Conservation (phyloP, 805 yeast genomes). For the Cyberlindnera galapagoensis region DNA sequence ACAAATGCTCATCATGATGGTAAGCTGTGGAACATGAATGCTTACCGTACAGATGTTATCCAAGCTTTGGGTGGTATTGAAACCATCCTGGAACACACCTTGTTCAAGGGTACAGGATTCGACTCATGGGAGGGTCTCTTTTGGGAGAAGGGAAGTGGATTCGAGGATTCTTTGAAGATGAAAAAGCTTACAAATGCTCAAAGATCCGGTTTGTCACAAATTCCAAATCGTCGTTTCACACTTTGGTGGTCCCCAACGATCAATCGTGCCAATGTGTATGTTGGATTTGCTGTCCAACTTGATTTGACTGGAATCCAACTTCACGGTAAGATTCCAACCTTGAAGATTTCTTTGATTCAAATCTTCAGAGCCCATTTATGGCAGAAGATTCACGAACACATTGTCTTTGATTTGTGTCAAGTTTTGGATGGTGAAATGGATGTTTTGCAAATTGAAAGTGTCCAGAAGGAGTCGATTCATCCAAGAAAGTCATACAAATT, state of each 20-base stretch:
- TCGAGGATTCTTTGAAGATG: constrained; percentile 92
- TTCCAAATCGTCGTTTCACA: constrained; percentile 95
- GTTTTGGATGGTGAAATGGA: constrained; percentile 85
- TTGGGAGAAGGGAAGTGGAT: constrained; percentile 98
- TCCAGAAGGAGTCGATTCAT: constrained; percentile 87
- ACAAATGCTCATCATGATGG: constrained; percentile 91
- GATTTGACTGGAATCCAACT: constrained; percentile 95
- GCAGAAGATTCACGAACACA: constrained; percentile 97
- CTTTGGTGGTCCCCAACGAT: constrained; percentile 99
- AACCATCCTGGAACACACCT: constrained; percentile 88
- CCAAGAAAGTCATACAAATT: constrained; percentile 96
- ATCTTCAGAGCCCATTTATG: constrained; percentile 96
- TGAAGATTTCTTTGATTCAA: constrained; percentile 91
- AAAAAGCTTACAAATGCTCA: constrained; percentile 96
- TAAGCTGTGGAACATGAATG: constrained; percentile 85
- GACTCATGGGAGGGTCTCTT: constrained; percentile 98
- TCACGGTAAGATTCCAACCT: constrained; percentile 96
- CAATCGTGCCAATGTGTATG: constrained; percentile 95
- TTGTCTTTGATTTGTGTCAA: constrained; percentile 90
- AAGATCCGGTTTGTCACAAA: constrained; percentile 93
- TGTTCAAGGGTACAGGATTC: constrained; percentile 95
- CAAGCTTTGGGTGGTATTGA: constrained; percentile 98
- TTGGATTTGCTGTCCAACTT: constrained; percentile 92
- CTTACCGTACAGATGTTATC: constrained; percentile 91
- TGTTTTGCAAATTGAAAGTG: constrained; percentile 73